phyloP scores from a whole-genome alignment of 257 asterid genomes.

The Paulownia fortunei region DNA sequence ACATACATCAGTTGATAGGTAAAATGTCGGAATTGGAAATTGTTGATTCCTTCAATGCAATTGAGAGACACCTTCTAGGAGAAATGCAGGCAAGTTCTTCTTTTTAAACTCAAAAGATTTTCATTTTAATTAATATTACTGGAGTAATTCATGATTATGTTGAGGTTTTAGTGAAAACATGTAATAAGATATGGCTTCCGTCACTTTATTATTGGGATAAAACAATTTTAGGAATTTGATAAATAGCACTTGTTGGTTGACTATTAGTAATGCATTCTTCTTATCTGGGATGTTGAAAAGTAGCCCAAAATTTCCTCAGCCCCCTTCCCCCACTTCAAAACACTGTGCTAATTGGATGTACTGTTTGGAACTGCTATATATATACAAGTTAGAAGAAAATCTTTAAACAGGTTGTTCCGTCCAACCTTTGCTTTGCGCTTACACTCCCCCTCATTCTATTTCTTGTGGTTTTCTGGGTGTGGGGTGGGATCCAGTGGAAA shows the following conservation, averaged over 20 bases:
- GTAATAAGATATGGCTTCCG: conserved; percentile 14
- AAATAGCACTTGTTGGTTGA: background rate
- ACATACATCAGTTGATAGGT: conserved; percentile 65
- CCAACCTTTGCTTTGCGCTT: conserved; percentile 9
- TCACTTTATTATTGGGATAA: conserved; percentile 11
- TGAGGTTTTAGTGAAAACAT: conserved; percentile 13
- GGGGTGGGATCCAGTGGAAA: background rate
- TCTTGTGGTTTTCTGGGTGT: background rate
- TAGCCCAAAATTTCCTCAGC: background rate
- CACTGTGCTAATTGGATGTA: background rate
- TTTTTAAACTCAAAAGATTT: background rate
- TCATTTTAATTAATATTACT: background rate
- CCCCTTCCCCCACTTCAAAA: background rate
- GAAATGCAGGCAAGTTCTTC: conserved; percentile 73
- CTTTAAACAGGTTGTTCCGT: background rate
- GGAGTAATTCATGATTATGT: conserved; percentile 20
- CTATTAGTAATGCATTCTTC: background rate
- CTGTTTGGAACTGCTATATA: background rate
- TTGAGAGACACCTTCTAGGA: conserved; percentile 82
- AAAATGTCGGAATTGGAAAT: conserved; percentile 87
- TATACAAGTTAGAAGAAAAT: conserved; percentile 1
- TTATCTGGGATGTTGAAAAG: background rate
- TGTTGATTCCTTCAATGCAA: conserved; percentile 82
- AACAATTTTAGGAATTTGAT: conserved; percentile 18
- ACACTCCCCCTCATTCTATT: background rate